These are phyloP conservation scores for Cercospora brassicicola DNA, from an alignment of 2,329 filamentous ascomycete genomes.

Conservation along the genomic window DNA sequence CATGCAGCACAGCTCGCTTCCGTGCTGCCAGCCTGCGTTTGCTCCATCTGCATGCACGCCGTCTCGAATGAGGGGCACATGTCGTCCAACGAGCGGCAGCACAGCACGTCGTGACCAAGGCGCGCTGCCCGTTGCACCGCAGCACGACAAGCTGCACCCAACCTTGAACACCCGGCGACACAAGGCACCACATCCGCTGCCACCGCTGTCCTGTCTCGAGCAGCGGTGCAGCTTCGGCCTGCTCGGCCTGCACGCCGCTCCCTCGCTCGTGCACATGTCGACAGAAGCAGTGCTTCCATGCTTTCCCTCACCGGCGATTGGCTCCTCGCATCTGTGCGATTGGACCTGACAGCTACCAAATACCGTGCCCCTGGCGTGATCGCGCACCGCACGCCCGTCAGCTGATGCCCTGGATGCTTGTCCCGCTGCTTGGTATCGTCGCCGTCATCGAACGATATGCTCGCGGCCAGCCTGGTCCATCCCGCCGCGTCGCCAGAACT, in stretches of 20 bases:
- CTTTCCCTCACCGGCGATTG: neutral
- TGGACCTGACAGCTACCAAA: slow-evolving; percentile 11
- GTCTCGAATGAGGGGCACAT: slow-evolving; percentile 4
- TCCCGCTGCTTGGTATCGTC: neutral
- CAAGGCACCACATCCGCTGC: slow-evolving; percentile 12
- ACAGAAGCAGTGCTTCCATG: slow-evolving; percentile 4
- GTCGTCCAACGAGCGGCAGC: neutral
- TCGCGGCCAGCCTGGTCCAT: neutral
- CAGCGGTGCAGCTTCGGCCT: slow-evolving; percentile 9
- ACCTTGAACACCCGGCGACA: slow-evolving; percentile 17
- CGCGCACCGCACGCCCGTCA: slow-evolving; percentile 4
- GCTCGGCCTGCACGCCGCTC: neutral
- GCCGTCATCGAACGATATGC: neutral
- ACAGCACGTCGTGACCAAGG: slow-evolving; percentile 1
- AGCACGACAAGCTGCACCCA: slow-evolving; percentile 16
- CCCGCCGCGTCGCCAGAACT: neutral
- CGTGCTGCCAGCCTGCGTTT: slow-evolving; percentile 1
- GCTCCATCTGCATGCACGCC: slow-evolving; percentile 6
- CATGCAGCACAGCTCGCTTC: neutral
- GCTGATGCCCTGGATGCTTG: neutral
- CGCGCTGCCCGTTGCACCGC: slow-evolving; percentile 10
- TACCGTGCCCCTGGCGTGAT: slow-evolving; percentile 7
- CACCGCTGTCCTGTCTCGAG: slow-evolving; percentile 1
- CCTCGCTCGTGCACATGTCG: slow-evolving; percentile 11
- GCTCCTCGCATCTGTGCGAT: neutral